phyloP scores from a whole-genome alignment of 805 yeast genomes.

The Cyberlindnera bimundalis region DNA sequence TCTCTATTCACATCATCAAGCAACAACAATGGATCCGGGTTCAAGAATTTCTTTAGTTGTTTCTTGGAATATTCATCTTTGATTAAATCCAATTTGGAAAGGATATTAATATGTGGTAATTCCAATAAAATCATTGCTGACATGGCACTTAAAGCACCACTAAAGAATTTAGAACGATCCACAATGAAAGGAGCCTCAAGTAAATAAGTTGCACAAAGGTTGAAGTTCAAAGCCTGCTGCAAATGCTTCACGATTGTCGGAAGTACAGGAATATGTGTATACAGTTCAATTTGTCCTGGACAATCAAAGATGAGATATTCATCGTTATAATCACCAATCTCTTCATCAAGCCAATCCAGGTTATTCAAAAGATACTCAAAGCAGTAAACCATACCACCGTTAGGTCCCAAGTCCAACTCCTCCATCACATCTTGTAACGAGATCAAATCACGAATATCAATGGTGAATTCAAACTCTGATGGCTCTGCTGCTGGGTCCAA shows the following conservation, averaged over 20 bases:
- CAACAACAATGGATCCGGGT: conserved; percentile 86
- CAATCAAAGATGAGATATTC: conserved; percentile 94
- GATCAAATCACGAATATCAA: conserved; percentile 87
- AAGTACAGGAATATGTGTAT: conserved; percentile 89
- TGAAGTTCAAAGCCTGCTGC: conserved; percentile 74
- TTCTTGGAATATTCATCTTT: conserved; percentile 74
- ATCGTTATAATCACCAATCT: conserved; percentile 92
- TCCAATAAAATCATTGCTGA: conserved; percentile 95
- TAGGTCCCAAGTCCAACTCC: conserved; percentile 89
- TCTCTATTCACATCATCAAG: conserved; percentile 45
- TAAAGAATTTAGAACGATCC: conserved; percentile 87
- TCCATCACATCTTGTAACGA: conserved; percentile 94
- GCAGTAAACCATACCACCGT: conserved; percentile 91
- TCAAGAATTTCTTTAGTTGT: conserved; percentile 76
- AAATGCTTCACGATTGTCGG: conserved; percentile 88
- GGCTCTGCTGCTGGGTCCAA: conserved; percentile 98
- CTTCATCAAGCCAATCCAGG: conserved; percentile 96
- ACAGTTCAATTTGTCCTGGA: conserved; percentile 95
- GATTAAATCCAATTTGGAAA: conserved; percentile 83
- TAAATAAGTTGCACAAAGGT: conserved; percentile 87
- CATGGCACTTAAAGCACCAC: conserved; percentile 97
- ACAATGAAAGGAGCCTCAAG: conserved; percentile 92
- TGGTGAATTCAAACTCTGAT: conserved; percentile 83
- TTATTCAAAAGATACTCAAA: conserved; percentile 88
- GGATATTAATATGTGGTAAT: conserved; percentile 88